Evolutionary conservation across 2,329 filamentous ascomycete species (phyloP).

Genomic region (Neospermospora avenae): DNA sequence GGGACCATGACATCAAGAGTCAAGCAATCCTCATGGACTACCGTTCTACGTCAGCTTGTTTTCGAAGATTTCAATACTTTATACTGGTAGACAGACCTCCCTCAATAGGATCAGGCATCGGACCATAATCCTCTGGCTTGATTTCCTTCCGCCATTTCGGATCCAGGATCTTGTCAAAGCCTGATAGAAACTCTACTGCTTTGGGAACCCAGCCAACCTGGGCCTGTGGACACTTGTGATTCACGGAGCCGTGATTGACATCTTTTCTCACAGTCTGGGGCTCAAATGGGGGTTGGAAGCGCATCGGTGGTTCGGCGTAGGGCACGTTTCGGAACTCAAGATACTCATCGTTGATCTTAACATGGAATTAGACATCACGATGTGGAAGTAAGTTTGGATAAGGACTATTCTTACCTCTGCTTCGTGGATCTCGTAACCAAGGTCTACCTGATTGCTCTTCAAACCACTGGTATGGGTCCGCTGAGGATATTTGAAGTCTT

Average conservation of each 20-base stretch:
- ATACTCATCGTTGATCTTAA: neutral
- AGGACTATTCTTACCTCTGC: neutral
- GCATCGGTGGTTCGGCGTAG: neutral
- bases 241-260: neutral
- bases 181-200: neutral
- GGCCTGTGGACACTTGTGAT: slow-evolving; percentile 1
- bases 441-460: neutral
- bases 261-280: neutral
- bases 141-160: neutral
- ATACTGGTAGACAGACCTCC: neutral
- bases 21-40: slow-evolving; percentile 1
- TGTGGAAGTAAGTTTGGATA: neutral
- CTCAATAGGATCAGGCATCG: neutral
- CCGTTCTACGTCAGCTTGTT: neutral
- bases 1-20: slow-evolving; percentile 6
- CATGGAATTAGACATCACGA: neutral
- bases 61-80: neutral
- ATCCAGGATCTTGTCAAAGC: neutral
- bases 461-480: neutral
- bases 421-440: slow-evolving; percentile 2
- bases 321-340: slow-evolving; percentile 1
- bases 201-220: neutral
- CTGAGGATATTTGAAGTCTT: neutral
- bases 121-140: neutral
- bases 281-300: neutral